phyloP scores from a whole-genome alignment of 805 yeast species.

The Wickerhamomyces queroliae region DNA sequence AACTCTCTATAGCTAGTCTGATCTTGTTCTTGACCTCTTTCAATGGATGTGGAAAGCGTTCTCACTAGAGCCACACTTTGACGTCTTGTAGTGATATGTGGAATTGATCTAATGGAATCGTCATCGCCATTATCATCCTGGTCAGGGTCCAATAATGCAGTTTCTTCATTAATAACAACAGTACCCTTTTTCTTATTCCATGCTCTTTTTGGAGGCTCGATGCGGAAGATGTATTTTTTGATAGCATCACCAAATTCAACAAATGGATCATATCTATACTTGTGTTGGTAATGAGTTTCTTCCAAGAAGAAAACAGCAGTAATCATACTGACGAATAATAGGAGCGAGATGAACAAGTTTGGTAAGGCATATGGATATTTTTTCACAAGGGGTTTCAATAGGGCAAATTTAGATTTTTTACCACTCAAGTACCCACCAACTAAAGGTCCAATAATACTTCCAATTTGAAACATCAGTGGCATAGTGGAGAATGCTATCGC shows the following conservation, averaged over 20 bases:
- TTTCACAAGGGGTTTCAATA: constrained; percentile 25
- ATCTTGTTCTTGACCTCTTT: constrained; percentile 24
- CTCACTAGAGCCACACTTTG: constrained; percentile 26
- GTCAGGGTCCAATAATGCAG: constrained; percentile 14
- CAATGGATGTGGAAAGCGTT: constrained; percentile 25
- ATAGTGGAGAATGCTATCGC: constrained; percentile 57
- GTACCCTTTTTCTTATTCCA: constrained; percentile 17
- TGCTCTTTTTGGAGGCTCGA: constrained; percentile 19
- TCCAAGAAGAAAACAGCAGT: constrained; percentile 42
- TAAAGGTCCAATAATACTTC: constrained; percentile 56
- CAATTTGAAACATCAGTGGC: constrained; percentile 58
- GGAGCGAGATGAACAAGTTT: constrained; percentile 37
- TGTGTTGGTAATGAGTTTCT: constrained; percentile 41
- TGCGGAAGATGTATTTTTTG: constrained; percentile 12
- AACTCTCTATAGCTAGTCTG: constrained; percentile 19
- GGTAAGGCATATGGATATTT: constrained; percentile 47
- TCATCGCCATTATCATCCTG: constrained; percentile 5
- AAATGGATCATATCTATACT: constrained; percentile 37
- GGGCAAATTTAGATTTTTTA: constrained; percentile 19
- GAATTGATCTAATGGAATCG: constrained; percentile 23
- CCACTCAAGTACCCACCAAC: constrained; percentile 48
- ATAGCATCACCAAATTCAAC: constrained; percentile 37
- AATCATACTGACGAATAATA: constrained; percentile 30
- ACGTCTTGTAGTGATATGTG: constrained; percentile 24
- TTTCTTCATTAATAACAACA: constrained; percentile 6